These are phyloP conservation scores for Trichoderma gracile DNA, from an alignment of 2,329 filamentous ascomycete genomes.

Conservation along the genomic window DNA sequence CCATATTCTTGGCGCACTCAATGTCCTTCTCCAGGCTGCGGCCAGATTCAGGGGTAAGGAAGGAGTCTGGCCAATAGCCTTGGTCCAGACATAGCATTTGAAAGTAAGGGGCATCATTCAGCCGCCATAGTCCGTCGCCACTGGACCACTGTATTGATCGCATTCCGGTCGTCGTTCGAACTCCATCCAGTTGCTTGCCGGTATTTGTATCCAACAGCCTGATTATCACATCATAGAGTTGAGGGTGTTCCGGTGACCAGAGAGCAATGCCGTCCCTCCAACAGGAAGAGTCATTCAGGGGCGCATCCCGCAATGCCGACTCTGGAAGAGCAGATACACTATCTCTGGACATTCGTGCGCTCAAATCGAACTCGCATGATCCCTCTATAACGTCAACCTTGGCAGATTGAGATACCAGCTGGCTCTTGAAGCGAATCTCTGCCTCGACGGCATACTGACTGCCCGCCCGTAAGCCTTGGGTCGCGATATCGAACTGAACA, in stretches of 20 bases:
- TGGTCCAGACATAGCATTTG: conserved; percentile 62
- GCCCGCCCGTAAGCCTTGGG: conserved; percentile 51
- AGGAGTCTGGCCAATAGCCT: conserved; percentile 63
- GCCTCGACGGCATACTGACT: conserved; percentile 53
- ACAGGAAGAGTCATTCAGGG: conserved; percentile 41
- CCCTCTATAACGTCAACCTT: conserved; percentile 4
- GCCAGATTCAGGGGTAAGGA: conserved; percentile 57
- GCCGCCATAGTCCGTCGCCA: conserved; percentile 59
- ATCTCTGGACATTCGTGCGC: conserved; percentile 44
- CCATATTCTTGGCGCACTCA: conserved; percentile 58
- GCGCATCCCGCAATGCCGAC: conserved; percentile 37
- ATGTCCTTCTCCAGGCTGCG: conserved; percentile 54
- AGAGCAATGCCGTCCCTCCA: conserved; percentile 60
- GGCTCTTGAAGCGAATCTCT: conserved; percentile 53
- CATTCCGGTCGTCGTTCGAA: conserved; percentile 63
- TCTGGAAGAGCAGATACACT: conserved; percentile 44
- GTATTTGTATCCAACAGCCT: conserved; percentile 48
- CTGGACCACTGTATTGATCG: conserved; percentile 59
- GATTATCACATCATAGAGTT: conserved; percentile 57
- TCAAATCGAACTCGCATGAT: neutral
- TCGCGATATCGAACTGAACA: conserved; percentile 52
- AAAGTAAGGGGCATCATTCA: conserved; percentile 61
- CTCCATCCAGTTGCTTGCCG: conserved; percentile 52
- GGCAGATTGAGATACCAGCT: conserved; percentile 45
- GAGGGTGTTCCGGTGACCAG: conserved; percentile 61